A percentile compares a stretch with the other conserved stretches of the same genome.
Evolutionary conservation across 1,284 basidiomycete species (phyloP).

Genomic region (Volvariella volvacea): DNA sequence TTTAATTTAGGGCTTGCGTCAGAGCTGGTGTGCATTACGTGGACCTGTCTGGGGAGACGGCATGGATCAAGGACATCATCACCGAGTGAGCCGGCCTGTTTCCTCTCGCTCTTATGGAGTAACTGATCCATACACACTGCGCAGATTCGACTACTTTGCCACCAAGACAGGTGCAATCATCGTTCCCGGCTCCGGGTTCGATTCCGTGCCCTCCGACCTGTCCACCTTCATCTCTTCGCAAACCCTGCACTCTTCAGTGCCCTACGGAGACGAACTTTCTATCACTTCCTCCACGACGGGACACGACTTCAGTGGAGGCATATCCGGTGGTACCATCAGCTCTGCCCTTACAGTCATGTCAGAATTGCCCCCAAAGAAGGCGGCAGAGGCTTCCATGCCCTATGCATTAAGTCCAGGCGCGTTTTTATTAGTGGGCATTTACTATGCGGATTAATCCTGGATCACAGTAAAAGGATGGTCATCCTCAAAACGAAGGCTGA

Average conservation of each 20-base stretch:
- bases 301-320: constrained; percentile 40
- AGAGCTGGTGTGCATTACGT: constrained; percentile 36
- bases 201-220: constrained; percentile 68
- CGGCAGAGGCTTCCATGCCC: constrained; percentile 25
- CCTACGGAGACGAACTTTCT: constrained; percentile 7
- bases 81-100: constrained; percentile 23
- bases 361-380: constrained; percentile 36
- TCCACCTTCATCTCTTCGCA: constrained; percentile 47
- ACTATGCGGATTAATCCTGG: too few species aligned
- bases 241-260: constrained; percentile 25
- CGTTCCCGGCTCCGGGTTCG: constrained; percentile 65
- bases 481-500: constrained; percentile 17
- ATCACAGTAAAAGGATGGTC: too few species aligned
- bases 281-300: constrained; percentile 33
- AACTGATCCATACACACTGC: neutral
- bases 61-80: constrained; percentile 32
- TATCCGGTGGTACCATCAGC: constrained; percentile 69
- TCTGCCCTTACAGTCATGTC: constrained; percentile 44
- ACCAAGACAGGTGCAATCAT: constrained; percentile 62
- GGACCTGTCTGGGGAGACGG: constrained; percentile 35
- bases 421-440: constrained; percentile 9
- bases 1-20: constrained; percentile 37
- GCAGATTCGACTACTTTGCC: constrained; percentile 58
- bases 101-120: neutral
- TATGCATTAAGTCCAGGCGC: constrained; percentile 56